Evolutionary conservation across 2,329 filamentous ascomycete genomes (phyloP), one percentile per base, ranked within the genome.

Genomic region (Paraphoma sp.): DNA sequence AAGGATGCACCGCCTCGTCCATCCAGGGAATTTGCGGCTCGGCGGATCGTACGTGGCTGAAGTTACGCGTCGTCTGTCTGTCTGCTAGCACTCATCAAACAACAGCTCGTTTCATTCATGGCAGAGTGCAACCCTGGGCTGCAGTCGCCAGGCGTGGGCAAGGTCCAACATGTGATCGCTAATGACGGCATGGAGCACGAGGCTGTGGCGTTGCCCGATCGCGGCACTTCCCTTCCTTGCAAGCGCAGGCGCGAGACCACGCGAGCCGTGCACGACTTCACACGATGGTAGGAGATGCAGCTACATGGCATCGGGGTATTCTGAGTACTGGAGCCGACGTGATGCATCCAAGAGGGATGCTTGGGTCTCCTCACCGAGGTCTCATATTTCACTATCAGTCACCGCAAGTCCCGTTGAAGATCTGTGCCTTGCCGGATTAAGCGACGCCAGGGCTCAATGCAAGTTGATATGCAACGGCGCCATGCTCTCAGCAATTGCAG

Each of bases 1-100:
- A 36, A 41, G 10, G 48, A 28, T 18, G 54, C 54, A 51, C 47
- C 23, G 51, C 51, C 47, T 51, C 44, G 3, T 28, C 41, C 29
- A 31, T 43, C 12, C 50, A 41, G 23, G 40, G 10, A 47, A 16
- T 47, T 44, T 41, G 49, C 49, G 43, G 51, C 40, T 17, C 40
- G 43, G 48, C 23, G 23, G 23, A 23, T 60, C 57, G 59, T 57
- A 53, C 60, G 62, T 60, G 54, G 47, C 53, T 43, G 53, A 53
- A 50, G 38, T 43, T 45, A 41, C 55, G 42, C 31, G n/a, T 48
- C 45, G 8, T 14, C 8, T 9, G 3, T 42, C 12, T n/a, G 11
- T 16, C 8, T 42, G 8, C 8, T n/a, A 14, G 40, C 40, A 42
- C 14, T 42, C 14, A 3, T 36, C 10, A 10, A 36, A 14, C 33